Evolutionary conservation across 1,139 yeast species (phyloP).

Genomic region (Saccharomyces hybrid): DNA sequence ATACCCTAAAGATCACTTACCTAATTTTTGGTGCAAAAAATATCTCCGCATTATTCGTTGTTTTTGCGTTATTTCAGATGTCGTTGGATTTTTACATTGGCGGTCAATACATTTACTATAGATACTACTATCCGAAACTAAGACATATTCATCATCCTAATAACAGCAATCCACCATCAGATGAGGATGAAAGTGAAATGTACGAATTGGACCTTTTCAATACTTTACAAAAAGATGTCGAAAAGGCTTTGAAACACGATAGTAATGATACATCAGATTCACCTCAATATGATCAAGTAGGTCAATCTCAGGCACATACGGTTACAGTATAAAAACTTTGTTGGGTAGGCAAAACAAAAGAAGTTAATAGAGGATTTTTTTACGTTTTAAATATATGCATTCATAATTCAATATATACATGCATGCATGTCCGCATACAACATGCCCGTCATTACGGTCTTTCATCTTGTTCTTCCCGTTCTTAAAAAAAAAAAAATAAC

Average conservation of each 20-base stretch:
- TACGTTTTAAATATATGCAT: background rate
- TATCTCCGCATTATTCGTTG: slow-evolving; percentile 56
- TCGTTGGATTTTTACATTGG: slow-evolving; percentile 67
- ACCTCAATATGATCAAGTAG: background rate
- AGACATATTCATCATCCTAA: slow-evolving; percentile 3
- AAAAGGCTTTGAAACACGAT: background rate
- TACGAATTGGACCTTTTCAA: slow-evolving; percentile 3
- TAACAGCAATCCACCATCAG: slow-evolving; percentile 6
- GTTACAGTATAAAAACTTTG: background rate
- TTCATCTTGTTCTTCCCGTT: background rate
- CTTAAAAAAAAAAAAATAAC: background rate
- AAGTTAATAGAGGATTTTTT: background rate
- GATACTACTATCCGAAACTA: slow-evolving; percentile 26
- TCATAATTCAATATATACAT: background rate
- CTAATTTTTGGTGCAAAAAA: slow-evolving; percentile 63
- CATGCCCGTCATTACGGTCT: background rate
- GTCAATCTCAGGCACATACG: background rate
- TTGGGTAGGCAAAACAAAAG: background rate
- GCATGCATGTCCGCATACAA: background rate
- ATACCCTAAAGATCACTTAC: slow-evolving; percentile 66
- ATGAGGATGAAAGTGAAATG: background rate
- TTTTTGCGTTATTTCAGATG: slow-evolving; percentile 80
- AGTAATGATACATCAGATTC: background rate
- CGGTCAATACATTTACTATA: slow-evolving; percentile 61
- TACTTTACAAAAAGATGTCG: slow-evolving; percentile 2